Evolutionary conservation across 768 basidiomycete species (phyloP).

Genomic region (Arthromyces matolae): DNA sequence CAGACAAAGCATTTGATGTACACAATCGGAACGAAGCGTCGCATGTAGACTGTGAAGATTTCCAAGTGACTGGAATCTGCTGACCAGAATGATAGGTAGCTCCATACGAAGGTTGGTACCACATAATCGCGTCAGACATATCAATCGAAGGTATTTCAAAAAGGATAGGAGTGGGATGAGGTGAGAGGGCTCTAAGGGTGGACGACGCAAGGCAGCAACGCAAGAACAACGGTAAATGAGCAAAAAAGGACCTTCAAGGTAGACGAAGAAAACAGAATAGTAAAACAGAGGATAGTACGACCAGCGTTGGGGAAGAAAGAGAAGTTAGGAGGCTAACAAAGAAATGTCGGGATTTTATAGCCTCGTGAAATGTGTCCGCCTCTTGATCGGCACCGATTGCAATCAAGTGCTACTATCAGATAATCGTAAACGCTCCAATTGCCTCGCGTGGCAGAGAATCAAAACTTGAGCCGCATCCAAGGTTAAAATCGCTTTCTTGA

Average conservation of each 20-base stretch:
- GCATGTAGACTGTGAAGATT: slow-evolving; percentile 6
- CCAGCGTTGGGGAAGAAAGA: slow-evolving; percentile 18
- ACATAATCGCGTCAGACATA: slow-evolving; percentile 12
- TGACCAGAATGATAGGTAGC: slow-evolving; percentile 16
- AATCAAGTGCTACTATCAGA: neutral
- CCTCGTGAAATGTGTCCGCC: neutral
- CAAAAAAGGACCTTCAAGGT: slow-evolving; percentile 9
- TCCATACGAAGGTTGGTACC: slow-evolving; percentile 8
- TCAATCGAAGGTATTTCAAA: neutral
- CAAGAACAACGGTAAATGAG: neutral
- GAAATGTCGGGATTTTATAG: slow-evolving; percentile 4
- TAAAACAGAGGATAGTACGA: slow-evolving; percentile 6
- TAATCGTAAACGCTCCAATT: no score
- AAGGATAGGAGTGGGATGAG: neutral
- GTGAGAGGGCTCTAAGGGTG: neutral
- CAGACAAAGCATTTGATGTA: slow-evolving; percentile 1
- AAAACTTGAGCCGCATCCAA: no score
- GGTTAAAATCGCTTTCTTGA: no score
- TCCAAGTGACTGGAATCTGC: slow-evolving; percentile 18
- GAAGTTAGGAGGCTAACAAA: slow-evolving; percentile 16
- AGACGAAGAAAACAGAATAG: neutral
- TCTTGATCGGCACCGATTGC: slow-evolving; percentile 7
- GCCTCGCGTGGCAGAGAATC: no score
- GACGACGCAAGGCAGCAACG: neutral
- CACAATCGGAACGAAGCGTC: slow-evolving; percentile 20